Base-by-base conservation (phyloP, 495 filamentous ascomycete genomes). In the Podospora tetraspora region DNA sequence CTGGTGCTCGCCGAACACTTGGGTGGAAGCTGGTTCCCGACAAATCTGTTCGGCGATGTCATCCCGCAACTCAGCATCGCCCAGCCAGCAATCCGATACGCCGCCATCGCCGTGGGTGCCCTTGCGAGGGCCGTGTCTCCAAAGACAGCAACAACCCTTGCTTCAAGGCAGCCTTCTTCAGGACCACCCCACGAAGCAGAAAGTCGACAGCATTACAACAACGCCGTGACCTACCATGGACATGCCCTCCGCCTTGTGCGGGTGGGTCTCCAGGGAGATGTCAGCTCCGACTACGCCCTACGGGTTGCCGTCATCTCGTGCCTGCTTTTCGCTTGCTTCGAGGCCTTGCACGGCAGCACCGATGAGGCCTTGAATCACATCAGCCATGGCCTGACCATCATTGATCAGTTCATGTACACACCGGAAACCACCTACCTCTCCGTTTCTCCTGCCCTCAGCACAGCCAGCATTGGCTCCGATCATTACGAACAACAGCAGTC, bases 241-340 rank as follows among this genome's bases (percentile, higher is more conserved):
- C 70, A 57, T 3, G 73, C 75, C 0, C 52, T 77, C 10, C 69
- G 68, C 23, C 63, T 70, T 3, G 34, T 75, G 3, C 64, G 71
- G 3, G 5, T 52, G 16, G 43, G 43, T 19, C 63, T 62, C 23
- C 70, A 69, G 34, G 57, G 67, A 56, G 66, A 67, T 4, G 52
- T 59, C 23, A 69, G 64, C 60, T 64, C 67, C 21, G 63, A 61
- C 8, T 57, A 37, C 8, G 69, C 66, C 3, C 68, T 74, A 1
- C 73, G 70, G 11, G 62, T 66, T 6, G 71, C 72, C 19, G 68
- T 75, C 9, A 67, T 77, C 1, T 69, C 73, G 11, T 76, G 70
- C 72, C 62, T 75, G 10, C 62, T 77, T 7, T 77, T 77, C 27
- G 66, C 73, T 11, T 66, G 69, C 61, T 77, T 75, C 62, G 75